Conservation (phyloP, 106 monocot genomes). For the Posidonia australis region DNA sequence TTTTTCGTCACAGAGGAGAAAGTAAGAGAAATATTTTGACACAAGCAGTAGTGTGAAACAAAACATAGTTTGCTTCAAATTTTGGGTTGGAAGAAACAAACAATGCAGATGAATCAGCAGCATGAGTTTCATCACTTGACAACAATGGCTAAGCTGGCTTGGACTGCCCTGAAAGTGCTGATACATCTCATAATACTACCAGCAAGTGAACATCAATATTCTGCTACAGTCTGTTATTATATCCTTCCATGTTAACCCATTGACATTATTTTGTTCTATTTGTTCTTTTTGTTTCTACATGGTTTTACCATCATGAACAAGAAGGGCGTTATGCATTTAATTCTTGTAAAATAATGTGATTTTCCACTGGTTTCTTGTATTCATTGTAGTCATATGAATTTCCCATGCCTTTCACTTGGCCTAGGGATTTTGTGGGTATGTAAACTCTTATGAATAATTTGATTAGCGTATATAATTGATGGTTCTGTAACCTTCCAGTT, state of each 20-base stretch:
- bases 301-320: background rate
- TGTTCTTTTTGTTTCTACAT: background rate
- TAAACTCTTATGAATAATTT: background rate
- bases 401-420: too few species aligned
- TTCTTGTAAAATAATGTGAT: conserved; percentile 10
- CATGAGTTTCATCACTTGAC: background rate
- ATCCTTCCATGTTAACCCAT: background rate
- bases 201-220: background rate
- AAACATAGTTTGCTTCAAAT: background rate
- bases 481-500: too few species aligned
- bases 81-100: background rate
- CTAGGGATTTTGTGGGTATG: background rate
- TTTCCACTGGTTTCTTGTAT: conserved; percentile 1
- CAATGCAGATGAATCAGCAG: background rate
- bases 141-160: background rate
- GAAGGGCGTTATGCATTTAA: background rate
- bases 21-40: conserved; percentile 11
- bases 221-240: background rate
- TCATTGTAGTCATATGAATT: background rate
- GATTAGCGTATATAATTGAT: background rate
- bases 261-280: conserved; percentile 1
- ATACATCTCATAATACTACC: background rate
- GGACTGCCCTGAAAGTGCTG: background rate
- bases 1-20: conserved; percentile 87
- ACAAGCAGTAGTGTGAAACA: conserved; percentile 2